phyloP scores from a whole-genome alignment of 2,329 filamentous ascomycete genomes.

The Colletotrichum filicis region DNA sequence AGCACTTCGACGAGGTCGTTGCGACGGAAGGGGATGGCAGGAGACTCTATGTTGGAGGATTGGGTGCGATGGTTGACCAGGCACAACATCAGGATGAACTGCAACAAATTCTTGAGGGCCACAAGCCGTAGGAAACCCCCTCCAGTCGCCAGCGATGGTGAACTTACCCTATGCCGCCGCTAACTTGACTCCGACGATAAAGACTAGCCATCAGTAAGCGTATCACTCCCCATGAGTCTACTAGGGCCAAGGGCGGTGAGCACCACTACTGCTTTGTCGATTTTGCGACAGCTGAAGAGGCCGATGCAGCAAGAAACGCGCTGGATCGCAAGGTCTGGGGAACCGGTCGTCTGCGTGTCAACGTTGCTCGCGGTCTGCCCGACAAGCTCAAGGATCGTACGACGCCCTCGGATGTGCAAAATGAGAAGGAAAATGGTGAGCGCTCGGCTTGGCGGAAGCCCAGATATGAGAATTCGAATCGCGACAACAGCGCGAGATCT shows the following conservation, averaged over 20 bases:
- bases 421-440: neutral
- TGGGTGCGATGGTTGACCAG: slow-evolving; percentile 61
- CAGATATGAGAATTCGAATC: too few relatives aligned
- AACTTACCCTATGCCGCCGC: neutral
- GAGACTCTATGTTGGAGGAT: slow-evolving; percentile 62
- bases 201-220: slow-evolving; percentile 54
- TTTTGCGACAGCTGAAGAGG: slow-evolving; percentile 65
- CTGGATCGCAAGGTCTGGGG: slow-evolving; percentile 48
- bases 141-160: too few relatives aligned
- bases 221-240: slow-evolving; percentile 69
- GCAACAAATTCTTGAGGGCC: slow-evolving; percentile 57
- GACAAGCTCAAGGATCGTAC: slow-evolving; percentile 1
- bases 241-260: slow-evolving; percentile 60
- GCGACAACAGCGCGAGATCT: neutral
- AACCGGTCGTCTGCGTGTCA: slow-evolving; percentile 23
- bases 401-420: neutral
- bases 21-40: slow-evolving; percentile 45
- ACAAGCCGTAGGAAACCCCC: slow-evolving; percentile 50
- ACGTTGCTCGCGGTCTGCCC: slow-evolving; percentile 2
- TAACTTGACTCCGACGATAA: slow-evolving; percentile 39
- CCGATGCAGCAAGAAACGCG: slow-evolving; percentile 58
- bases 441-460: neutral
- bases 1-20: slow-evolving; percentile 45
- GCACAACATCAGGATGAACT: slow-evolving; percentile 58
- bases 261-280: slow-evolving; percentile 77